These are phyloP conservation scores for Fusarium napiforme DNA, from an alignment of 2,329 filamentous ascomycete genomes.

Conservation along the genomic window DNA sequence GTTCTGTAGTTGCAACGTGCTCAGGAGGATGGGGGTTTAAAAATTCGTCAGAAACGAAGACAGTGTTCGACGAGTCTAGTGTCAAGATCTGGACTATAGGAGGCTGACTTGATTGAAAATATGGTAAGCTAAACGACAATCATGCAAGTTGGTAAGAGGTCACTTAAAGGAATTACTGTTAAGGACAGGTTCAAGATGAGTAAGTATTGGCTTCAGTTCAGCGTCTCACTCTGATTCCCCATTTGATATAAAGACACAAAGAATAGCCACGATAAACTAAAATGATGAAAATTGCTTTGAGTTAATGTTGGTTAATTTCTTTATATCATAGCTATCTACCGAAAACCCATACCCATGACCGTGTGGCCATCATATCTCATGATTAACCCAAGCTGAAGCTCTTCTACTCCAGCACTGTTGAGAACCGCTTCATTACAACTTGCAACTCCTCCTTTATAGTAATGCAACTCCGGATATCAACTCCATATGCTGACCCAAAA, in stretches of 20 bases:
- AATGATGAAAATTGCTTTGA: no score
- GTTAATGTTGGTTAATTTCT: constrained; percentile 3
- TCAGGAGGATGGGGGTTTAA: constrained; percentile 62
- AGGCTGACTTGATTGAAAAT: constrained; percentile 1
- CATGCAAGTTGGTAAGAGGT: not conserved
- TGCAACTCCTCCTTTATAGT: constrained; percentile 15
- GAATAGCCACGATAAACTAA: no score
- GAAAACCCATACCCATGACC: constrained; percentile 15
- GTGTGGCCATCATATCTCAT: constrained; percentile 31
- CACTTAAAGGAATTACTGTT: not conserved
- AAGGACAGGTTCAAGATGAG: not conserved
- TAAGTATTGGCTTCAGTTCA: not conserved
- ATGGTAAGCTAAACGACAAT: not conserved
- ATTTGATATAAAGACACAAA: no score
- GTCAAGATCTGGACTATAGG: constrained; percentile 43
- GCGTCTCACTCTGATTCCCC: no score
- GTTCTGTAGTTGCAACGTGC: constrained; percentile 67
- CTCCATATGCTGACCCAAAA: constrained; percentile 21
- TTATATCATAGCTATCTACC: constrained; percentile 34
- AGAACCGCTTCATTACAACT: constrained; percentile 9
- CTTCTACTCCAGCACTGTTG: constrained; percentile 14
- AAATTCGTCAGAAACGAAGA: constrained; percentile 1
- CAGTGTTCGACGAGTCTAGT: constrained; percentile 41
- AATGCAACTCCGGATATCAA: constrained; percentile 31
- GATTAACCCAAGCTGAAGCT: constrained; percentile 21